phyloP scores from a whole-genome alignment of 768 basidiomycete genomes.

The Mycena belliarum region DNA sequence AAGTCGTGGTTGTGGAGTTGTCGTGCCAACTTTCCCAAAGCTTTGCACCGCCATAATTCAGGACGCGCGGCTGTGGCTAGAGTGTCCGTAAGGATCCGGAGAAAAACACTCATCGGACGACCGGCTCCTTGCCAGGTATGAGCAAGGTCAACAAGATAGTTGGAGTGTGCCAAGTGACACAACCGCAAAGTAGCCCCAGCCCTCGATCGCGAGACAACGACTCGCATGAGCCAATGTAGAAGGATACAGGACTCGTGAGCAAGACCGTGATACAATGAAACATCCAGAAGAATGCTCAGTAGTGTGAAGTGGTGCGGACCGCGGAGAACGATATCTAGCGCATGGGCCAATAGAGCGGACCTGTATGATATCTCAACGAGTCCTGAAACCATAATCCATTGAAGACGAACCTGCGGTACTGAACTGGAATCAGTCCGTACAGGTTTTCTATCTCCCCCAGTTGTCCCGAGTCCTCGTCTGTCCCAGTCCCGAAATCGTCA shows the following conservation, averaged over 20 bases:
- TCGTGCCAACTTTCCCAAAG: conserved; percentile 2
- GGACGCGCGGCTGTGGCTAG: conserved; percentile 23
- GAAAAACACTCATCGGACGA: conserved; percentile 32
- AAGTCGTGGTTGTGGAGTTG: conserved; percentile 7
- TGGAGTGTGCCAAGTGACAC: conserved; percentile 46
- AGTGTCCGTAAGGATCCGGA: conserved; percentile 31
- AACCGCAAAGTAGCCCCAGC: conserved; percentile 30
- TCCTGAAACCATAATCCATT: background rate
- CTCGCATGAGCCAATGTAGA: conserved; percentile 41
- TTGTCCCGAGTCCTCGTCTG: conserved; percentile 29
- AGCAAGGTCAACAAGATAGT: conserved; percentile 48
- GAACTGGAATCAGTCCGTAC: conserved; percentile 54
- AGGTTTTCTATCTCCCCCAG: conserved; percentile 37
- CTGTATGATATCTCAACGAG: conserved; percentile 33
- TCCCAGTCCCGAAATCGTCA: conserved; percentile 23
- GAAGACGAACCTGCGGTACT: conserved; percentile 47
- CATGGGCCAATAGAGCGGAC: conserved; percentile 52
- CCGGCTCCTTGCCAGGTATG: conserved; percentile 37
- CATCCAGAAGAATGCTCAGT: conserved; percentile 49
- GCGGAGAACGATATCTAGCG: conserved; percentile 47
- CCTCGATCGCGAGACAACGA: conserved; percentile 24
- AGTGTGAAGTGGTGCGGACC: conserved; percentile 53
- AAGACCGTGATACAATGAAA: conserved; percentile 47
- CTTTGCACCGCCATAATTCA: conserved; percentile 15
- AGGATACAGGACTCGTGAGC: conserved; percentile 43